These are phyloP conservation scores for Trametes coccinea DNA, from an alignment of 768 basidiomycete species.

Conservation along the genomic window DNA sequence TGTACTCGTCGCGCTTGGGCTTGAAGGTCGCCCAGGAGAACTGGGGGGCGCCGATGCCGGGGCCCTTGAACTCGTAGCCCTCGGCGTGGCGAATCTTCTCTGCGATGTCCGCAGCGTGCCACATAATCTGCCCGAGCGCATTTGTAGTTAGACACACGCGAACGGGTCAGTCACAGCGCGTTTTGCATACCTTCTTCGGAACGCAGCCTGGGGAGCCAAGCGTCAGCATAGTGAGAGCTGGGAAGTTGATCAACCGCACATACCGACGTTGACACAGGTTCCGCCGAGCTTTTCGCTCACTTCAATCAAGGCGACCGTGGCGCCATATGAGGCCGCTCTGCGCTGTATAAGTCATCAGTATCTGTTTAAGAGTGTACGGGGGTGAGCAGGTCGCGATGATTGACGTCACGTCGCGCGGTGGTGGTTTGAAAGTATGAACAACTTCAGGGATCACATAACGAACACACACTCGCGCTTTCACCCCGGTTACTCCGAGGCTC, in stretches of 20 bases:
- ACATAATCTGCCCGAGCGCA: constrained; percentile 74
- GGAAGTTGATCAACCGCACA: background rate
- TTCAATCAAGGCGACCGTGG: constrained; percentile 91
- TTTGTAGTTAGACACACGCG: background rate
- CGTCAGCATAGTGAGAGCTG: background rate
- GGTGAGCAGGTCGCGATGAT: background rate
- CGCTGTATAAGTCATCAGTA: constrained; percentile 52
- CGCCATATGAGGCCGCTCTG: constrained; percentile 88
- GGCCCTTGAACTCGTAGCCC: constrained; percentile 73
- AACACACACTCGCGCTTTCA: no score
- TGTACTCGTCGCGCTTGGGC: constrained; percentile 93
- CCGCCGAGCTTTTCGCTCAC: constrained; percentile 75
- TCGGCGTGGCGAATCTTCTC: constrained; percentile 80
- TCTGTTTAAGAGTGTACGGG: background rate
- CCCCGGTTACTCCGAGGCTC: no score
- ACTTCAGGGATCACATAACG: no score
- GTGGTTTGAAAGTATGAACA: background rate
- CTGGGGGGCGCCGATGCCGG: constrained; percentile 48
- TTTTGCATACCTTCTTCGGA: constrained; percentile 79
- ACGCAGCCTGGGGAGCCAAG: constrained; percentile 69
- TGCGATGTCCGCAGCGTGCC: constrained; percentile 90
- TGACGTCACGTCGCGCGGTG: constrained; percentile 1
- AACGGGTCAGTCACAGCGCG: background rate
- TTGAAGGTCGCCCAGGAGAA: constrained; percentile 94
- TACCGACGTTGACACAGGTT: constrained; percentile 97